A percentile compares a stretch with the other conserved stretches of the same genome.
Evolutionary conservation across 129 eudicot genomes (phyloP).

Genomic region (Flaveria brownii): DNA sequence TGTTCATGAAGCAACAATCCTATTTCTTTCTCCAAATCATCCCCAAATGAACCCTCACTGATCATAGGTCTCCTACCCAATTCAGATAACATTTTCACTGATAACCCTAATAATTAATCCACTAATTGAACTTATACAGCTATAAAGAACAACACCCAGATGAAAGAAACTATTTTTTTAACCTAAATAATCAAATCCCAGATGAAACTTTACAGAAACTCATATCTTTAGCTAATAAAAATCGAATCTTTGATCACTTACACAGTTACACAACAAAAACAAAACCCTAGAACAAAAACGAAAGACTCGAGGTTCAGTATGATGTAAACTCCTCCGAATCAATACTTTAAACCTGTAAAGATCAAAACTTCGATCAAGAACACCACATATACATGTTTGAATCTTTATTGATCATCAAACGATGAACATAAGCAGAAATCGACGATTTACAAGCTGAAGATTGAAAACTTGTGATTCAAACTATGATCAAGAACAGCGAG

Average conservation of each 20-base stretch:
- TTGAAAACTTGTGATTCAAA: background rate
- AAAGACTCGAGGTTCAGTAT: no score
- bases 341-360: slow-evolving; percentile 25
- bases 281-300: slow-evolving; percentile 24
- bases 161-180: slow-evolving; percentile 5
- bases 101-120: slow-evolving; percentile 23
- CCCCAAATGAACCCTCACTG: slow-evolving; percentile 68
- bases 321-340: no score
- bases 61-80: slow-evolving; percentile 64
- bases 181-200: slow-evolving; percentile 21
- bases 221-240: slow-evolving; percentile 19
- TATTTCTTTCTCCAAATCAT: slow-evolving; percentile 75
- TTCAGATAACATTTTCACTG: slow-evolving; percentile 66
- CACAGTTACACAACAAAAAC: slow-evolving; percentile 18
- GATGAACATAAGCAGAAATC: background rate
- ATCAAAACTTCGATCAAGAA: slow-evolving; percentile 32
- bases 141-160: slow-evolving; percentile 28
- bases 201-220: slow-evolving; percentile 17
- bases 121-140: slow-evolving; percentile 19
- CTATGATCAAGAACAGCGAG: slow-evolving; percentile 22
- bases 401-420: slow-evolving; percentile 25
- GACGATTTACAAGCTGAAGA: background rate
- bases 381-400: slow-evolving; percentile 27
- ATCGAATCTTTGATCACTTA: slow-evolving; percentile 33
- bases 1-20: slow-evolving; percentile 75